Base-by-base conservation (phyloP, 1,284 basidiomycete genomes). In the Apiotrichum mycotoxinovorans region DNA sequence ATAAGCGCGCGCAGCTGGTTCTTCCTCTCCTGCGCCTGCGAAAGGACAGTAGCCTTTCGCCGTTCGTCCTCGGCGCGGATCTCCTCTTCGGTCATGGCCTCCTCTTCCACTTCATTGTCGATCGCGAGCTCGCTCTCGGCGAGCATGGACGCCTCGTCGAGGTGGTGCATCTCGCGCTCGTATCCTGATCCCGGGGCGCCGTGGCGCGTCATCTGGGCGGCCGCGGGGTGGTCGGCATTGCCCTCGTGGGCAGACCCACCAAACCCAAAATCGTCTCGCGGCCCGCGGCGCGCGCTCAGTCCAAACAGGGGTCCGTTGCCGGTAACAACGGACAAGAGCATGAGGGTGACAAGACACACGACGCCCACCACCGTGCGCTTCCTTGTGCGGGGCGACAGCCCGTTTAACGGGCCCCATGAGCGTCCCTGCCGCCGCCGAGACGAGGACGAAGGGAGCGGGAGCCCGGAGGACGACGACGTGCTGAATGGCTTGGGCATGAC, bases 91-190 rank as follows among this genome's bases (percentile, higher is more conserved):
- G 52, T 68, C 64, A 38, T 64, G 14, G n/a, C 22, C 35, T 12
- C n/a, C 9, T 40, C 30, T 22, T 62, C 61, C 46, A 42, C 30
- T 7, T 37, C 45, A 14, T 50, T 34, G 48, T 58, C 51, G 34
- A 62, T 40, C 4, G 27, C 68, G 14, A 72, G 49, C 54, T 74
- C 73, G 54, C 74, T 72, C 50, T 73, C 72, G 14, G 72, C 70
- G 35, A 75, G 64, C 25, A 73, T 51, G 47, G 70, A 67, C 18
- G 71, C 72, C 50, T 71, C 71, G 51, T 66, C 35, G 15, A n/a
- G n/a, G 12, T 3, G 30, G 48, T 53, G n/a, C 5, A 9, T 7
- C 34, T 55, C 57, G 44, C 34, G 52, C 57, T 52, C 38, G n/a
- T 25, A 55, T 2, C 53, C 57, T 7, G 2, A 3, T 2, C 37